Evolutionary conservation across 306 rosid genomes (phyloP).

Genomic region (Vicia sativa): DNA sequence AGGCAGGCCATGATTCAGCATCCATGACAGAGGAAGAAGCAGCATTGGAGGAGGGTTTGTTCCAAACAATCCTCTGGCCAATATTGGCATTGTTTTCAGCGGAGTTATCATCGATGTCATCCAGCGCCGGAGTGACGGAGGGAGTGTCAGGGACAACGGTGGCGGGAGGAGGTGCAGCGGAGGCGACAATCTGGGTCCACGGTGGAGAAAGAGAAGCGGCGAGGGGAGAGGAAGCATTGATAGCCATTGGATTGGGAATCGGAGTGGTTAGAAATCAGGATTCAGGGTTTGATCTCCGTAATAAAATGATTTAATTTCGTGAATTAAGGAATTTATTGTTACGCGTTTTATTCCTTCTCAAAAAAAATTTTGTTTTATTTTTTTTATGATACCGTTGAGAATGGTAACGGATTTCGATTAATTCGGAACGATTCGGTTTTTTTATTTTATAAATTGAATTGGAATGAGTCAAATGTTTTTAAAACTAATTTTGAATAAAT

Average conservation of each 20-base stretch:
- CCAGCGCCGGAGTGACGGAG: conserved; percentile 23
- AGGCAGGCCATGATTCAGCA: conserved; percentile 86
- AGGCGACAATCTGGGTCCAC: conserved; percentile 68
- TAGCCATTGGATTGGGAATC: conserved; percentile 50
- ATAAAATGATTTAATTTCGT: background rate
- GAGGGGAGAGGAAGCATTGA: conserved; percentile 46
- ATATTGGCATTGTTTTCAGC: conserved; percentile 49
- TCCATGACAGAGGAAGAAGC: conserved; percentile 64
- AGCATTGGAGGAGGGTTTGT: conserved; percentile 73
- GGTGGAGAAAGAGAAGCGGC: conserved; percentile 45
- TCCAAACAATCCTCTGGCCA: conserved; percentile 82
- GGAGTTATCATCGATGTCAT: conserved; percentile 46
- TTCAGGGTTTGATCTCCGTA: background rate
- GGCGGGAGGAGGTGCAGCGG: conserved; percentile 33
- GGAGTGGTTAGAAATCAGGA: background rate
- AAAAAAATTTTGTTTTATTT: no score
- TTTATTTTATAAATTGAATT: no score
- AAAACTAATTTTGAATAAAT: no score
- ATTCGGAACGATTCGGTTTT: no score
- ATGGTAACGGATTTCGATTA: no score
- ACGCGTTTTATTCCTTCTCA: background rate
- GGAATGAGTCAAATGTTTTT: no score
- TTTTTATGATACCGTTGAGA: no score
- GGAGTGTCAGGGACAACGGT: conserved; percentile 12
- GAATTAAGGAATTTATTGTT: conserved; percentile 1